Evolutionary conservation across 139 green algal genomes (phyloP), one percentile per base, ranked within the genome.

Genomic region (Closterium sp.): DNA sequence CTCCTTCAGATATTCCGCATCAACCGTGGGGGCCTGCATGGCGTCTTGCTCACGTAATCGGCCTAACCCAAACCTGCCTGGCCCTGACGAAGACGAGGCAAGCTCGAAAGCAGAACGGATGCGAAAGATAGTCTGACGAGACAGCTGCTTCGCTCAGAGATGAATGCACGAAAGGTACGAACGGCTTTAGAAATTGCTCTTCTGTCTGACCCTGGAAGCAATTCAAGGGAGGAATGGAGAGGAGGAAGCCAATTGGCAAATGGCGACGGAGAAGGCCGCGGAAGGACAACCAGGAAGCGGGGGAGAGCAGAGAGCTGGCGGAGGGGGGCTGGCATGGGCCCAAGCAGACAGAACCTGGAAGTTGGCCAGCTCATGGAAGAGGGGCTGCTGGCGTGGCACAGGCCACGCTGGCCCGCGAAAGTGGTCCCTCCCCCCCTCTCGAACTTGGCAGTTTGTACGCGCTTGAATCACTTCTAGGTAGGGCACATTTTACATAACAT

Each of bases 11-110:
- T 93, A 93, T 9, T 31, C 35, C 10, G 90, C 84, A 23, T 90
- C 84, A 36, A 93, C 90, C 19, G 32, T n/a, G 31, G 90, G 90
- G 89, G 89, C 81, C 28, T 64, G 35, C 89, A 92, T 92, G n/a
- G 28, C 23, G 32, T 33, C 30, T 89, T 34, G 1, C 25, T 76
- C 55, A 2, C 55, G 55, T 28, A 28, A 28, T 76, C 55, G 16
- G 55, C 55, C 16, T 76, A 76, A 16, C 25, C 0, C 12, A 76
- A 28, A 2, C 55, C 4, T 28, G 5, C 55, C 55, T 76, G 55
- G 25, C 12, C 55, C 55, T 76, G 1, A 28, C 12, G 55, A 76
- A 28, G 12, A 76, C 23, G 25, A 16, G 55, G 16, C 16, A 76
- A 76, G 55, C 55, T 76, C 55, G 0, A 3, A 76, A 16, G 55